These are phyloP conservation scores for Inga laurina DNA, from an alignment of 306 rosid genomes.

Conservation along the genomic window DNA sequence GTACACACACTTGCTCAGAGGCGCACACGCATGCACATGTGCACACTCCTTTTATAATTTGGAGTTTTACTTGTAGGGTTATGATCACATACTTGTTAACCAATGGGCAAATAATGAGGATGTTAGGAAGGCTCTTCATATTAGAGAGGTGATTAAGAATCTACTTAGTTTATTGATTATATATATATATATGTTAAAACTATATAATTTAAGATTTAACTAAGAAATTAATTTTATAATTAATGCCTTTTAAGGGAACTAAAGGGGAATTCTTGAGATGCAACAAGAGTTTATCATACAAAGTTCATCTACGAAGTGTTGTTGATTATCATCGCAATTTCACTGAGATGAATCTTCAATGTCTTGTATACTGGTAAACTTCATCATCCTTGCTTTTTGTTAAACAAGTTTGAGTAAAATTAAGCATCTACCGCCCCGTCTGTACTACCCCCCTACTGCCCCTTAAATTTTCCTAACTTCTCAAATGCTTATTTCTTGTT, in stretches of 20 bases:
- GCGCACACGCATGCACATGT: background rate
- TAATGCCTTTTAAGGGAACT: conserved; percentile 27
- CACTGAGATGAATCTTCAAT: conserved; percentile 21
- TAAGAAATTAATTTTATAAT: background rate
- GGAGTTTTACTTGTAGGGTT: background rate
- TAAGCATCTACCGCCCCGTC: background rate
- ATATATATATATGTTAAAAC: background rate
- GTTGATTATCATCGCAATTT: conserved; percentile 29
- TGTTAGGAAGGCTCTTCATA: conserved; percentile 35
- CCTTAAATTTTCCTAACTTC: too few relatives aligned
- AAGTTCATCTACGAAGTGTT: conserved; percentile 3
- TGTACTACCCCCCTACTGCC: too few relatives aligned
- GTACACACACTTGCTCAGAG: background rate
- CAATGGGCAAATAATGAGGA: conserved; percentile 35
- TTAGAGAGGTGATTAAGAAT: conserved; percentile 28
- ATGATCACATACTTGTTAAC: background rate
- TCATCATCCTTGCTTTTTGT: background rate
- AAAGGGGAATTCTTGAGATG: conserved; percentile 1
- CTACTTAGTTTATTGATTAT: background rate
- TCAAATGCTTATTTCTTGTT: too few relatives aligned
- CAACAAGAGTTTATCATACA: conserved; percentile 6
- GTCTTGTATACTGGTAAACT: conserved; percentile 30
- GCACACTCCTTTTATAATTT: background rate
- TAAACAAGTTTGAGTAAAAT: background rate
- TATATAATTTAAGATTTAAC: background rate